These are phyloP conservation scores for Alternaria alternata DNA, from an alignment of 2,329 filamentous ascomycete species.

Conservation along the genomic window DNA sequence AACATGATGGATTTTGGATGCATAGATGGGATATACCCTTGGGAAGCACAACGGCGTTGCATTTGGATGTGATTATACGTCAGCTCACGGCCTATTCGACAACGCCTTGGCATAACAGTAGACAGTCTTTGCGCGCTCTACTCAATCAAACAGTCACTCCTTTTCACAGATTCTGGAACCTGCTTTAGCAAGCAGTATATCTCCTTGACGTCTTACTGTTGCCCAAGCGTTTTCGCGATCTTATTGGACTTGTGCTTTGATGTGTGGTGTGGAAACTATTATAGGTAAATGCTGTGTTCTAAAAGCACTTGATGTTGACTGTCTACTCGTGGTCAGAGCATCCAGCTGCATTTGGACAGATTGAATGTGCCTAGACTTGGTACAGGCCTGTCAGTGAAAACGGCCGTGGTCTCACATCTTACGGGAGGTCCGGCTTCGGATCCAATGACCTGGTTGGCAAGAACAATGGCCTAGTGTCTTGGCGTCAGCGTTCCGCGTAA, in stretches of 20 bases:
- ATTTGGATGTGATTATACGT: constrained; percentile 1
- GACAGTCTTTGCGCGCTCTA: constrained; percentile 2
- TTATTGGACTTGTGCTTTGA: too few relatives aligned
- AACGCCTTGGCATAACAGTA: background rate
- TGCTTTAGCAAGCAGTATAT: background rate
- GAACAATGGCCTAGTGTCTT: background rate
- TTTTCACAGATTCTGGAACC: background rate
- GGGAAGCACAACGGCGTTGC: constrained; percentile 22
- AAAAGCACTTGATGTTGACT: background rate
- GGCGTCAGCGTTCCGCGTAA: constrained; percentile 5
- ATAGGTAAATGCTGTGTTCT: background rate
- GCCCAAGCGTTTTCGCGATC: too few relatives aligned
- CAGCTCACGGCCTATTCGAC: background rate
- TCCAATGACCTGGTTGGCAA: background rate
- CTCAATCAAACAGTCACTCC: constrained; percentile 1
- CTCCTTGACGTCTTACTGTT: too few relatives aligned
- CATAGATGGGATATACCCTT: constrained; percentile 29
- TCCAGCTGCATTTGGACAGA: background rate
- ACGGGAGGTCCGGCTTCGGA: background rate
- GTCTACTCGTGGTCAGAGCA: background rate
- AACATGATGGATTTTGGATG: constrained; percentile 18
- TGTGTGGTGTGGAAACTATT: background rate
- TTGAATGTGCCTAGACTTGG: background rate
- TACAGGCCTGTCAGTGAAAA: background rate
- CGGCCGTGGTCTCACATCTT: background rate